phyloP scores from a whole-genome alignment of 2,329 filamentous ascomycete species.

The Aspergillus thermomutatus region DNA sequence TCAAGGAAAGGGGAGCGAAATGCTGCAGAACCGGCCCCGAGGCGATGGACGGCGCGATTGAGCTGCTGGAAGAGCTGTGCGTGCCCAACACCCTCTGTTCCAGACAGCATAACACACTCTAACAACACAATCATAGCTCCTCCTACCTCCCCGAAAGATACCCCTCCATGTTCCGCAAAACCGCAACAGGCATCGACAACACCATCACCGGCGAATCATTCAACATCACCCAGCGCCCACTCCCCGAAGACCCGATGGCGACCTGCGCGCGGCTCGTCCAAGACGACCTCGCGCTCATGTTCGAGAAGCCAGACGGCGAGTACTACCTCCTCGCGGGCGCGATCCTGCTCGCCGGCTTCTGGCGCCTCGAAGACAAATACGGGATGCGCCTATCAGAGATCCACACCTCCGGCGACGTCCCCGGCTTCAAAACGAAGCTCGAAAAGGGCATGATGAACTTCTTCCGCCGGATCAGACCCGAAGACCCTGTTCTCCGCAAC shows the following conservation, averaged over 20 bases:
- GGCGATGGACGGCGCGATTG: slow-evolving; percentile 68
- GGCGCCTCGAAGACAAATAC: slow-evolving; percentile 76
- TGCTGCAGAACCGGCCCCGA: slow-evolving; percentile 68
- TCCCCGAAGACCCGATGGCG: slow-evolving; percentile 74
- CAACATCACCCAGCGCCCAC: slow-evolving; percentile 61
- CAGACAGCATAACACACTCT: slow-evolving; percentile 2
- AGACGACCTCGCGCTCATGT: slow-evolving; percentile 81
- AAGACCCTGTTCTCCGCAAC: slow-evolving; percentile 65
- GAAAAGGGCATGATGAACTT: slow-evolving; percentile 79
- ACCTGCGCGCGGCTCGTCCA: slow-evolving; percentile 70
- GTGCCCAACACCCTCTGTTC: neutral
- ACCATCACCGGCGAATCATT: slow-evolving; percentile 68
- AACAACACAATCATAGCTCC: slow-evolving; percentile 25
- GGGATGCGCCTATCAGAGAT: slow-evolving; percentile 77
- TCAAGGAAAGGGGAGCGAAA: slow-evolving; percentile 62
- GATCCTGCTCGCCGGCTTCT: slow-evolving; percentile 77
- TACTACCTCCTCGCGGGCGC: slow-evolving; percentile 77
- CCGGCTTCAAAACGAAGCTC: slow-evolving; percentile 66
- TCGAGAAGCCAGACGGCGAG: slow-evolving; percentile 70
- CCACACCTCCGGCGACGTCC: slow-evolving; percentile 73
- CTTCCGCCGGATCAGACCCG: slow-evolving; percentile 67
- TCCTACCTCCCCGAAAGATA: slow-evolving; percentile 73
- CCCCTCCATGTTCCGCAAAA: slow-evolving; percentile 65
- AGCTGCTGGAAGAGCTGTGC: slow-evolving; percentile 70
- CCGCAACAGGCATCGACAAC: slow-evolving; percentile 65